Base-by-base conservation (phyloP, 2,329 filamentous ascomycete species). In the Paecilomyces sp. region DNA sequence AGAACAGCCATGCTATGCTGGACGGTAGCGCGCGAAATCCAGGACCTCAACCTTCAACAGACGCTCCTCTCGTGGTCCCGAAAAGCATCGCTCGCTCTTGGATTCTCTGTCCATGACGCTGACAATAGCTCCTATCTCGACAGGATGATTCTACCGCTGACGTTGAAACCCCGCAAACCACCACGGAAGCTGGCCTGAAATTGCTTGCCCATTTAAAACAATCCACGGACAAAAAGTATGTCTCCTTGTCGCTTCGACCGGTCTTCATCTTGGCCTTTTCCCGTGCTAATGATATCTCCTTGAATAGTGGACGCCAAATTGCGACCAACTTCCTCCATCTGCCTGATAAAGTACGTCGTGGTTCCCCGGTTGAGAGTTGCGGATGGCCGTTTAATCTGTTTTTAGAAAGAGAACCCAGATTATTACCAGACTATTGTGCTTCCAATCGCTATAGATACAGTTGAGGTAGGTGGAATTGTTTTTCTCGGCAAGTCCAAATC, bases 221-320 rank as follows among this genome's bases (percentile, higher is more conserved):
- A 64, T 91, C 90, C 24, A 85, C 86, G 63, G 91, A 95, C 74
- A 95, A 95, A 78, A 90, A 83, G 90, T 93, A 81, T 69, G 84
- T 79, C 57, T 52, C 51, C 24, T 57, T n/a, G n/a, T 18, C 22
- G 13, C 18, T 25, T 22, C 55, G 25, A 12, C 30, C 58, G 41
- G 5, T 3, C 8, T 47, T 47, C 41, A 6, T 18, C 7, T 41
- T 18, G 8, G 15, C 6, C 6, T 18, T 47, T 18, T 18, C 41
- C 55, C 57, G 13, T 55, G 30, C 59, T 63, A 58, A 60, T 57
- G 67, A 57, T 18, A 25, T 57, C 60, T 52, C 56, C n/a, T 34
- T 24, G 41, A 55, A 33, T 61, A 89, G 86, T 77, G 89, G 90
- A 62, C 89, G 90, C 54, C 82, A 82, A 8, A 88, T 96, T 68